phyloP scores from a whole-genome alignment of 257 asterid species.

The Penstemon newberryi region DNA sequence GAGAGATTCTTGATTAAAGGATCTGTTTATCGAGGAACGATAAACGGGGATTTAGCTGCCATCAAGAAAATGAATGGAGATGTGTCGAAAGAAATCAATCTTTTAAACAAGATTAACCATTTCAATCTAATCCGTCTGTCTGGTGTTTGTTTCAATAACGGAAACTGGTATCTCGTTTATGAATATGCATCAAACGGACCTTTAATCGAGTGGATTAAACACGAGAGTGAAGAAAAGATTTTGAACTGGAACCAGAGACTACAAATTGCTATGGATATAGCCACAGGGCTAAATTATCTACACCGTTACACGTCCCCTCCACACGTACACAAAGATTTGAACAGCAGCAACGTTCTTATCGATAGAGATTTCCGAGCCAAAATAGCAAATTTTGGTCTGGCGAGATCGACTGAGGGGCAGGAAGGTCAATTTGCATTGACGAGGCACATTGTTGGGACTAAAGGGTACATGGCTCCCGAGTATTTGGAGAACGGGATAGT shows the following conservation, averaged over 20 bases:
- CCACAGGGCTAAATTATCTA: slow-evolving; percentile 81
- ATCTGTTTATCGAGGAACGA: slow-evolving; percentile 70
- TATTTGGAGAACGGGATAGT: slow-evolving; percentile 81
- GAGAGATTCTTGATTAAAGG: slow-evolving; percentile 54
- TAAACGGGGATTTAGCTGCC: slow-evolving; percentile 86
- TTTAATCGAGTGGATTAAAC: slow-evolving; percentile 51
- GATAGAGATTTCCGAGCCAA: slow-evolving; percentile 73
- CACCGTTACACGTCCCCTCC: slow-evolving; percentile 82
- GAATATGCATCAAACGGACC: slow-evolving; percentile 82
- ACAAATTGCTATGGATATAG: slow-evolving; percentile 73
- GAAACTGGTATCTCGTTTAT: slow-evolving; percentile 79
- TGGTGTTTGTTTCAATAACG: slow-evolving; percentile 72
- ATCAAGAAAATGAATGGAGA: slow-evolving; percentile 82
- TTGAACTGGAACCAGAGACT: slow-evolving; percentile 64
- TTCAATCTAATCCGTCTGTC: slow-evolving; percentile 83
- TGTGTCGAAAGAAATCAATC: slow-evolving; percentile 69
- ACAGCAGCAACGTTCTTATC: slow-evolving; percentile 62
- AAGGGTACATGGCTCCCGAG: slow-evolving; percentile 99
- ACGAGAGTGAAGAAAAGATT: slow-evolving; percentile 22
- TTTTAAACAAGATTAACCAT: slow-evolving; percentile 81
- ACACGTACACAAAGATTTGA: slow-evolving; percentile 76
- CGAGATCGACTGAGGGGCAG: slow-evolving; percentile 67
- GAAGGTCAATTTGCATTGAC: slow-evolving; percentile 78
- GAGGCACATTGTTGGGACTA: slow-evolving; percentile 87
- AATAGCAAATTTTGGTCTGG: slow-evolving; percentile 63